Evolutionary conservation across 306 rosid genomes (phyloP), one percentile per base, ranked within the genome.

Genomic region (Fagus sylvatica): DNA sequence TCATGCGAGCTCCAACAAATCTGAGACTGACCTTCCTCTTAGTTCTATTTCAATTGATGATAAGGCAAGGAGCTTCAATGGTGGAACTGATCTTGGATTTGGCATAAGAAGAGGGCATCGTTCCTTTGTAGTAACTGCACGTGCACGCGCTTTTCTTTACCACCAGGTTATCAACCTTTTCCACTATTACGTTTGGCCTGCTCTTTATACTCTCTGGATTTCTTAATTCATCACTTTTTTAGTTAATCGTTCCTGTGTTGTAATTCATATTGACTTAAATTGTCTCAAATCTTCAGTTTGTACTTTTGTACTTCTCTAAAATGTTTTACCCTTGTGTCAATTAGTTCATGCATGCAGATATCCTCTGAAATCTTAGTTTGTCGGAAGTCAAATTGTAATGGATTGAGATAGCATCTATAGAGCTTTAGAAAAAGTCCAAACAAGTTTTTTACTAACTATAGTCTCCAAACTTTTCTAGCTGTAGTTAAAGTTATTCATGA

Each of bases 61-160:
- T 76, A 72, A 57, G 74, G 69, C 46, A 69, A 60, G 10, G 17
- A 10, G 76, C 64, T 80, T 82, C 48, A 67, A 81, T 13, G 85
- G 87, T 74, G 81, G 40, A 67, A 39, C 60, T 68, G 71, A 15
- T 80, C 68, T 74, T 62, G 94, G 87, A 81, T 95, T 95, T 83
- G 99, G 98, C 56, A 51, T 84, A 77, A 85, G 96, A 81, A 93
- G 82, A 84, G 78, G 72, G 39, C 93, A 93, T 79, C 80, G 88
- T 48, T 91, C 97, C 87, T 77, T 88, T 82, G 96, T 93, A 53
- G 76, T 93, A 62, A 91, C 97, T 10, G 86, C 97, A n/a, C 89
- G 98, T 1, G 90, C 98, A 19, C 90, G 91, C 13, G 64, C 98
- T 48, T 95, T 95, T 85, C 98, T 95, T 51, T 95, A 95, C 75